Base-by-base conservation (phyloP, 2,329 filamentous ascomycete species). In the Raffaelea albimanens region DNA sequence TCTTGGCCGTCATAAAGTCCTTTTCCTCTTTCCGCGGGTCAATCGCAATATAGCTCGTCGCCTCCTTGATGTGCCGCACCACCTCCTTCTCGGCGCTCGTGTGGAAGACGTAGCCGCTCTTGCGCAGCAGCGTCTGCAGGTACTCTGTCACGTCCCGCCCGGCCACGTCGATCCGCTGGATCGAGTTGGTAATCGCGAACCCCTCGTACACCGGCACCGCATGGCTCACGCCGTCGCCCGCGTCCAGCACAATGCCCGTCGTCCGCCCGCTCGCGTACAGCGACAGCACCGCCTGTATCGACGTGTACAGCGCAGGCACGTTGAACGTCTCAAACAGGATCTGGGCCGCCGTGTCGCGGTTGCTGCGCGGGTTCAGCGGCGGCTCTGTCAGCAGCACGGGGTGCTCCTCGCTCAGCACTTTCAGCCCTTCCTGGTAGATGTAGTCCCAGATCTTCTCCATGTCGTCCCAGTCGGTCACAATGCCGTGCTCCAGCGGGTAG, bases 401-500 rank as follows among this genome's bases (percentile, higher is more conserved):
- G 67, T 98, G 93, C 83, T 98, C 93, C 76, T 98, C 93, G 67
- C 90, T 96, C 62, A 96, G 75, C 44, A 91, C 95, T 73, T 96
- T 97, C 59, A 98, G 67, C 54, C 94, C 93, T 61, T 96, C 91
- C 49, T 87, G 87, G 65, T 97, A 98, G 46, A 98, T 89, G 62
- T 95, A 93, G 60, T 94, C 87, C 93, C 93, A 98, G 68, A 98
- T 98, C 70, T 88, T 83, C 73, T 98, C 93, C 93, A 98, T 98
- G 63, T 98, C 93, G 63, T 97, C 93, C 93, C 93, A 98, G 67
- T 98, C 89, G 57, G 93, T 98, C 53, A 98, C 93, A 59, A 98
- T 94, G 58, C 93, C 93, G 65, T 98, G 93, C 70, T 97, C 93
- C 47, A 98, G 72, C 40, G 93, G 93, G 64, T 97, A 97, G 55